Conservation (phyloP, 2,329 filamentous ascomycete genomes). For the Penicillium paneum region DNA sequence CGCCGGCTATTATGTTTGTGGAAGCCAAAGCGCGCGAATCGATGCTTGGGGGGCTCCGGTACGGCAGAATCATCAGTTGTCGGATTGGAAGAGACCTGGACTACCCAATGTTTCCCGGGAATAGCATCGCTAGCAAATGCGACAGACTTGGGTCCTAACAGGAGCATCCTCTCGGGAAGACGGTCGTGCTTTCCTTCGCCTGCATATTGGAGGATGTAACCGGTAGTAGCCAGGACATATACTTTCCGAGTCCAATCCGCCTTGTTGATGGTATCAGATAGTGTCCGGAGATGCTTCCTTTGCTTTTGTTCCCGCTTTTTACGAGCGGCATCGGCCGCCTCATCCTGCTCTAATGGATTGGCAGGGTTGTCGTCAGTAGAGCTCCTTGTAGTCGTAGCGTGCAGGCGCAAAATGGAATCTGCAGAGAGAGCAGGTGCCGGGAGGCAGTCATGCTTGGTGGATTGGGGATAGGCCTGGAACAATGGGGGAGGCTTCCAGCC, state of each 20-base stretch:
- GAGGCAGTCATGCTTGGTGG: constrained; percentile 70
- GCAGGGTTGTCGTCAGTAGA: constrained; percentile 15
- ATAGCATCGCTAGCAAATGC: constrained; percentile 51
- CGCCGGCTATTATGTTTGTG: constrained; percentile 34
- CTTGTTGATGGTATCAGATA: constrained; percentile 39
- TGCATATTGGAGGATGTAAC: constrained; percentile 47
- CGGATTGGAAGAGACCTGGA: constrained; percentile 45
- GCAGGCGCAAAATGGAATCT: constrained; percentile 64
- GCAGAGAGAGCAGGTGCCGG: constrained; percentile 65
- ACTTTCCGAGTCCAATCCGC: constrained; percentile 45
- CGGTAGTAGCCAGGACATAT: constrained; percentile 44
- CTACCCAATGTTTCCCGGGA: constrained; percentile 48
- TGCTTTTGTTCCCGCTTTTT: constrained; percentile 37
- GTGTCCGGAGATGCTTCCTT: constrained; percentile 35
- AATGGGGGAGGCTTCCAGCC: constrained; percentile 69
- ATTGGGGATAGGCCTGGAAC: constrained; percentile 83
- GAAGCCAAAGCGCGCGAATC: constrained; percentile 43
- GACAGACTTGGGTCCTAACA: constrained; percentile 45
- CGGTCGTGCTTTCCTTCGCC: constrained; percentile 46
- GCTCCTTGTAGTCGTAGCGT: constrained; percentile 29
- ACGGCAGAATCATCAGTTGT: constrained; percentile 27
- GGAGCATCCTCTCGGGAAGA: constrained; percentile 48
- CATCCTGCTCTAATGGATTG: constrained; percentile 15
- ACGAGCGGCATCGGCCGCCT: constrained; percentile 20
- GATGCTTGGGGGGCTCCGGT: constrained; percentile 32